Evolutionary conservation across 1,139 yeast genomes (phyloP), one percentile per base, ranked within the genome.

Genomic region (Blastobotrys proliferans): DNA sequence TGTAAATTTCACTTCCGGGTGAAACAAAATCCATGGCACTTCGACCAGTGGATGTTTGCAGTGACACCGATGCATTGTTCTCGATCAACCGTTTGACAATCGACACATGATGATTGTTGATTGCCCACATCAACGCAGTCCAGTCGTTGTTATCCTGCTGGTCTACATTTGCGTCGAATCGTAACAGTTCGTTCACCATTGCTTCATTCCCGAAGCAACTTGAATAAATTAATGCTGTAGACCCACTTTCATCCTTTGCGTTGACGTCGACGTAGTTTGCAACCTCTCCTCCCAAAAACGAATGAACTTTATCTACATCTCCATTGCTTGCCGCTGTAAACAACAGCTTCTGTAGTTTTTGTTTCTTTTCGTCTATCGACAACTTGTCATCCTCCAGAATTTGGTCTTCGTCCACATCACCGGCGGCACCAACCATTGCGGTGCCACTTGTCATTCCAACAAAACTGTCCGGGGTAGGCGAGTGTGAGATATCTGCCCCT

Each of bases 41-140:
- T 9, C 67, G 49, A 3, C 73, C 74, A 1, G 63, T 45, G 8
- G 58, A 43, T 1, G 69, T 63, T 20, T 52, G 52, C 20, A 56
- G 47, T 3, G 47, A 36, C 3, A 56, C 49, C 20, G 63, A 58
- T 0, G 73, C 73, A 13, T 66, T 69, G 32, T 57, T 51, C 14
- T 63, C 68, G 35, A 69, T 45, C 39, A 68, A 51, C 38, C 49
- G 46, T 44, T 57, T 56, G 18, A 66, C 70, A 33, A 68, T 64
- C 18, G 53, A 53, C 14, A 57, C 48, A 39, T 67, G 68, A 44
- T 62, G 64, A 50, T 65, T 67, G 50, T 66, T 68, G 34, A 67
- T 62, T 8, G 74, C 74, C 74, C 74, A 69, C 70, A 69, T 69
- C 31, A 70, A 53, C 11, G 74, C 67, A 1, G 74, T 66, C 73